These are phyloP conservation scores for Entoloma clypeatum DNA, from an alignment of 1,284 basidiomycete genomes.

Conservation along the genomic window DNA sequence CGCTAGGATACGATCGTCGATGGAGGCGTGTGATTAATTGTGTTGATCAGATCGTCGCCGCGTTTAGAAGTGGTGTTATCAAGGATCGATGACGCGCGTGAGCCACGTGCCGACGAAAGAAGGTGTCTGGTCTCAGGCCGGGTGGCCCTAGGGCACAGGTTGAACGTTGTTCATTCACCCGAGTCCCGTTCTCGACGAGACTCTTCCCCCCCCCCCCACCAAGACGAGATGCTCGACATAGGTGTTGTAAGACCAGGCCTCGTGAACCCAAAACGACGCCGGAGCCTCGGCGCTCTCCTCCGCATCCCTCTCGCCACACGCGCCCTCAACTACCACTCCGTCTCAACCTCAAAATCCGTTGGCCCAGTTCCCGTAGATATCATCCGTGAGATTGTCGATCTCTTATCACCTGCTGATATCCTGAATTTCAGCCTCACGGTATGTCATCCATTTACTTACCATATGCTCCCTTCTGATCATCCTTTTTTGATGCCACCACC, in stretches of 20 bases:
- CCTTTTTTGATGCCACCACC: no score
- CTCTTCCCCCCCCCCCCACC: background rate
- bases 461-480: background rate
- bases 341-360: constrained; percentile 19
- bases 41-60: no score
- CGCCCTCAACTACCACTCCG: constrained; percentile 19
- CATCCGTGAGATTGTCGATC: constrained; percentile 33
- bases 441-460: background rate
- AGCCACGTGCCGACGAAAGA: constrained; percentile 6
- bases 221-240: constrained; percentile 6
- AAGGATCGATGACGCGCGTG: background rate
- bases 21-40: no score
- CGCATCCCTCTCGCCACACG: constrained; percentile 28
- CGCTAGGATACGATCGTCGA: no score
- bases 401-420: constrained; percentile 27
- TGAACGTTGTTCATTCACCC: background rate
- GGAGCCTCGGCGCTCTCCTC: constrained; percentile 31
- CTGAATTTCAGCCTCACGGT: constrained; percentile 23
- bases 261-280: constrained; percentile 22
- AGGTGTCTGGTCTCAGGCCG: constrained; percentile 4
- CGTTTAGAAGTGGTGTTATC: background rate
- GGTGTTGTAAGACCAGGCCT: constrained; percentile 8
- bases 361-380: constrained; percentile 35
- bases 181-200: constrained; percentile 2
- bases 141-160: background rate